phyloP scores from a whole-genome alignment of 305 asterid genomes.

The Solanum hybrid region DNA sequence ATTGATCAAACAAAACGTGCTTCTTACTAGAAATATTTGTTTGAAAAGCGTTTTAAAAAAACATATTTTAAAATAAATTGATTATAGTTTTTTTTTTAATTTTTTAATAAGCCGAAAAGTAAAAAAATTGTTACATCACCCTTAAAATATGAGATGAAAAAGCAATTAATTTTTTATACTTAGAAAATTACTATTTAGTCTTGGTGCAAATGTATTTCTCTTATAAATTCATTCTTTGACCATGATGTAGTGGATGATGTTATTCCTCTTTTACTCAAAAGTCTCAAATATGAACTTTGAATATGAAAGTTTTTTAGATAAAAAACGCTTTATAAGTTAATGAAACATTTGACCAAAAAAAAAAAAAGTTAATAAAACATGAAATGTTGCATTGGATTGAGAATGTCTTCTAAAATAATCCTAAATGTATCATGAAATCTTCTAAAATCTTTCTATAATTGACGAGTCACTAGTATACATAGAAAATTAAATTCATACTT shows the following conservation, averaged over 20 bases:
- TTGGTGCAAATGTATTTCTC: neutral
- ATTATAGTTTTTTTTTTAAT: neutral
- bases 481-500: neutral
- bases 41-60: neutral
- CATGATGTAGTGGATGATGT: too few relatives aligned
- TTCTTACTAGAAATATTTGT: too few relatives aligned
- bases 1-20: neutral
- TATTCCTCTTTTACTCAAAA: neutral
- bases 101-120: neutral
- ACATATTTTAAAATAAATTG: neutral
- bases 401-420: neutral
- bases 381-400: neutral
- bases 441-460: too few relatives aligned
- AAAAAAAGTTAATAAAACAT: too few relatives aligned
- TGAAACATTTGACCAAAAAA: too few relatives aligned
- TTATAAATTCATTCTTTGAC: neutral
- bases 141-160: neutral
- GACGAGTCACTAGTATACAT: neutral
- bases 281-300: neutral
- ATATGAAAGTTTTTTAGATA: neutral
- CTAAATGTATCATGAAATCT: neutral
- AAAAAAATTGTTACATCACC: neutral
- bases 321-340: neutral
- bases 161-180: too few relatives aligned
- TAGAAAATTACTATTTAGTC: neutral